A percentile compares a stretch with the other conserved stretches of the same genome.
Conservation (phyloP, 805 yeast genomes). For the Wickerhamiella shivajii region DNA sequence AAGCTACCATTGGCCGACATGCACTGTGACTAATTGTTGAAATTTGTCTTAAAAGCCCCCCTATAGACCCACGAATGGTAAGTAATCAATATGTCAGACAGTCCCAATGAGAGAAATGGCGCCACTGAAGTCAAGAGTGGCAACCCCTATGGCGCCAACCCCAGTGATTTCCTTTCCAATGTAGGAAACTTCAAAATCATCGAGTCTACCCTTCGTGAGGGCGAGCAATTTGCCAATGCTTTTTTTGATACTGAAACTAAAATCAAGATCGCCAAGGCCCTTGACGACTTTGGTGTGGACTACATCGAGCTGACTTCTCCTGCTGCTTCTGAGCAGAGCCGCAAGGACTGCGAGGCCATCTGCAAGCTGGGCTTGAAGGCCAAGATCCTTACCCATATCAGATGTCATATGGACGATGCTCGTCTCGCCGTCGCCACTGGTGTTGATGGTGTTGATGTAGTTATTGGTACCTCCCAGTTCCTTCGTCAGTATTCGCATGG, state of each 20-base stretch:
- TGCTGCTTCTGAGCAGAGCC: slow-evolving; percentile 90
- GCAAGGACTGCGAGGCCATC: slow-evolving; percentile 91
- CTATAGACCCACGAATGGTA: neutral
- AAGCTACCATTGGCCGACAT: slow-evolving; percentile 1
- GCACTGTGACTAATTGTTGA: slow-evolving; percentile 8
- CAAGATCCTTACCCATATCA: slow-evolving; percentile 87
- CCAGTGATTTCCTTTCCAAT: slow-evolving; percentile 80
- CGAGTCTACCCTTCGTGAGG: slow-evolving; percentile 93
- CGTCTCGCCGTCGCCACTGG: slow-evolving; percentile 95
- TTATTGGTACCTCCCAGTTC: slow-evolving; percentile 92
- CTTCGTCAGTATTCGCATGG: slow-evolving; percentile 93
- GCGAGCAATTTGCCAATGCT: slow-evolving; percentile 97
- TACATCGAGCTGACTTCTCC: slow-evolving; percentile 96
- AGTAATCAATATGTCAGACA: slow-evolving; percentile 8
- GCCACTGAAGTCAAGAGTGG: slow-evolving; percentile 15
- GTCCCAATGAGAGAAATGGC: slow-evolving; percentile 10
- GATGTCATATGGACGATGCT: slow-evolving; percentile 99
- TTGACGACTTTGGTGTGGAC: slow-evolving; percentile 96
- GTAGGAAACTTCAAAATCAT: slow-evolving; percentile 80
- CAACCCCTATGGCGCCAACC: slow-evolving; percentile 94
- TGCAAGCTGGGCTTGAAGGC: slow-evolving; percentile 94
- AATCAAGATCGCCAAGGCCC: slow-evolving; percentile 91
- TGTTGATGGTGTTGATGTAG: slow-evolving; percentile 98
- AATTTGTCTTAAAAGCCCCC: slow-evolving; percentile 3
- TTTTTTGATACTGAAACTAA: slow-evolving; percentile 89